phyloP scores from a whole-genome alignment of 2,329 filamentous ascomycete species.

The Colletotrichum truncatum region DNA sequence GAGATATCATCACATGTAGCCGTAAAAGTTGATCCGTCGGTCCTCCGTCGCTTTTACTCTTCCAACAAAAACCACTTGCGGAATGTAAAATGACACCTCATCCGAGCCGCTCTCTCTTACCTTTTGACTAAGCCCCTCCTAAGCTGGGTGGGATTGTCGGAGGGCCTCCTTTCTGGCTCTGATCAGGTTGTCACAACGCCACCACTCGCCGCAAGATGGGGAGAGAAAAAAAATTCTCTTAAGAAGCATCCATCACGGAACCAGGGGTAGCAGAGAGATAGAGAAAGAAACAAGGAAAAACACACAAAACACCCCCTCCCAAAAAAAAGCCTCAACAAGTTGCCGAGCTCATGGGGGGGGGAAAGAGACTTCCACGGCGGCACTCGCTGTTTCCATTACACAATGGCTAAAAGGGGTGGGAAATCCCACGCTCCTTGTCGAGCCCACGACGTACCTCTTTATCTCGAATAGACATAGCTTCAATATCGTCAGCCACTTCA shows the following conservation, averaged over 20 bases:
- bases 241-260: background rate
- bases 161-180: no score
- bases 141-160: no score
- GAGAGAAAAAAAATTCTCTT: background rate
- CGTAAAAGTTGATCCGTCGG: background rate
- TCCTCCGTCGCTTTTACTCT: background rate
- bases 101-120: background rate
- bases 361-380: constrained; percentile 1
- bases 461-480: constrained; percentile 30
- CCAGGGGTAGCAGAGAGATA: background rate
- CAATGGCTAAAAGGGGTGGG: constrained; percentile 16
- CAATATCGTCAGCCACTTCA: constrained; percentile 31
- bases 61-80: background rate
- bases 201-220: constrained; percentile 1
- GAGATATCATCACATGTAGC: constrained; percentile 19
- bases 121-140: background rate
- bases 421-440: constrained; percentile 18
- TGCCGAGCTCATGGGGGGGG: constrained; percentile 25
- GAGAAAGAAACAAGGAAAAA: background rate
- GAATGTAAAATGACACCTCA: background rate
- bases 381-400: constrained; percentile 30
- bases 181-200: background rate
- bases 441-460: constrained; percentile 19
- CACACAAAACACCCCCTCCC: no score
- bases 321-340: constrained; percentile 36